These are phyloP conservation scores for Neonectria coccinea DNA, from an alignment of 2,329 filamentous ascomycete genomes.

Conservation along the genomic window DNA sequence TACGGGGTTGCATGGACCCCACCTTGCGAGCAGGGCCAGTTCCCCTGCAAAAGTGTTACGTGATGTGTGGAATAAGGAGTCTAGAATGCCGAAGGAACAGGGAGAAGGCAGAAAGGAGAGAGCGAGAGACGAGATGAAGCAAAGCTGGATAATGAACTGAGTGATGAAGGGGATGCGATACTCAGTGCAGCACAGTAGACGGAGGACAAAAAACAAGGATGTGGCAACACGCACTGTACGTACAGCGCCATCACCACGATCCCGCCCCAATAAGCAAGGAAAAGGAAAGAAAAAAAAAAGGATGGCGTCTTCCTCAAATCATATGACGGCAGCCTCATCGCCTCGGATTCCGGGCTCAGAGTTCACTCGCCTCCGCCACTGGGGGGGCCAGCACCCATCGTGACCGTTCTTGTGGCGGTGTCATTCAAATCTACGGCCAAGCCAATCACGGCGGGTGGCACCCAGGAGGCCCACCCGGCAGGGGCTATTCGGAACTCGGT, in stretches of 20 bases:
- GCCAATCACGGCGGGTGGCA: neutral
- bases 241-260: too few relatives aligned
- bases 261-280: too few relatives aligned
- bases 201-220: too few relatives aligned
- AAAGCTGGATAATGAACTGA: too few relatives aligned
- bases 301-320: neutral
- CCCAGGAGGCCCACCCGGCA: neutral
- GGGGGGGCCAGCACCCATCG: neutral
- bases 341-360: too few relatives aligned
- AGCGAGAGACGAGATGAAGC: too few relatives aligned
- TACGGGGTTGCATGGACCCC: neutral
- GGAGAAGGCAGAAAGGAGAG: neutral
- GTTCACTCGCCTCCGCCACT: too few relatives aligned
- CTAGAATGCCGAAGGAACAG: neutral
- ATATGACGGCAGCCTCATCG: too few relatives aligned
- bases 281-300: too few relatives aligned
- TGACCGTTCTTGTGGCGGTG: neutral
- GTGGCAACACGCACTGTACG: too few relatives aligned
- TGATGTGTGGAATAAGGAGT: neutral
- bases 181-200: too few relatives aligned
- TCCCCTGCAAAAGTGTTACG: neutral
- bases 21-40: neutral
- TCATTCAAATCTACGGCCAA: neutral
- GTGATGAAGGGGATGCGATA: too few relatives aligned
- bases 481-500: neutral